Percentiles rank a stretch among this genome's conserved stretches.
Evolutionary conservation across 805 yeast genomes (phyloP).

Genomic region (Cyberlindnera saturnus): DNA sequence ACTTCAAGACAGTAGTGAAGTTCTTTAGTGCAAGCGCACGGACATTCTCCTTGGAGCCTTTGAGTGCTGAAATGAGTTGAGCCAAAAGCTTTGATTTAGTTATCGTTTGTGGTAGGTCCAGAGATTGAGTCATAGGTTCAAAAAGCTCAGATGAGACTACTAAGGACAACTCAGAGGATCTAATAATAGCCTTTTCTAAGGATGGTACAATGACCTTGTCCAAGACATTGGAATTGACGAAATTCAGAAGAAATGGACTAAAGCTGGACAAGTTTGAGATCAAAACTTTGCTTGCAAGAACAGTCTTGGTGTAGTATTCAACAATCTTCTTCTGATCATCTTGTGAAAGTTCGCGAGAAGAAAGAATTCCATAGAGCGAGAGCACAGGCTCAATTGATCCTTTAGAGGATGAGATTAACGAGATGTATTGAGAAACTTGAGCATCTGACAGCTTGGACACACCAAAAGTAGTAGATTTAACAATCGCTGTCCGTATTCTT

Average conservation of each 20-base stretch:
- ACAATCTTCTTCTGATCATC: conserved; percentile 18
- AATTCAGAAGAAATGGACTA: conserved; percentile 39
- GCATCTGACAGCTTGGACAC: conserved; percentile 19
- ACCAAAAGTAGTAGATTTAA: conserved; percentile 25
- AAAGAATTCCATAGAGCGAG: conserved; percentile 31
- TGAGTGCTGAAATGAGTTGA: conserved; percentile 49
- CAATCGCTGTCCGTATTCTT: conserved; percentile 32
- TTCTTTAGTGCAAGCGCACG: conserved; percentile 29
- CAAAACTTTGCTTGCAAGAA: conserved; percentile 39
- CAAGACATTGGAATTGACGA: conserved; percentile 34
- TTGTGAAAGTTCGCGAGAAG: conserved; percentile 22
- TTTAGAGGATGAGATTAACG: conserved; percentile 16
- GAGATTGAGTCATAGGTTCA: conserved; percentile 19
- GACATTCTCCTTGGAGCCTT: conserved; percentile 65
- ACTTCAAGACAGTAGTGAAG: conserved; percentile 29
- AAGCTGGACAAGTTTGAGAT: conserved; percentile 35
- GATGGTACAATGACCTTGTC: conserved; percentile 43
- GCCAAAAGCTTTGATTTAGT: conserved; percentile 41
- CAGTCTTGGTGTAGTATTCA: conserved; percentile 31
- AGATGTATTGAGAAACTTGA: conserved; percentile 11
- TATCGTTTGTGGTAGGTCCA: conserved; percentile 39
- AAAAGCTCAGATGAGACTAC: conserved; percentile 50
- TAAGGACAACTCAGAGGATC: conserved; percentile 72
- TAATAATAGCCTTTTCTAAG: conserved; percentile 65
- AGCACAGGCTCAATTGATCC: conserved; percentile 30